Evolutionary conservation across 2,329 filamentous ascomycete species (phyloP), one percentile per base, ranked within the genome.

Genomic region (Chaetomium strumarium): DNA sequence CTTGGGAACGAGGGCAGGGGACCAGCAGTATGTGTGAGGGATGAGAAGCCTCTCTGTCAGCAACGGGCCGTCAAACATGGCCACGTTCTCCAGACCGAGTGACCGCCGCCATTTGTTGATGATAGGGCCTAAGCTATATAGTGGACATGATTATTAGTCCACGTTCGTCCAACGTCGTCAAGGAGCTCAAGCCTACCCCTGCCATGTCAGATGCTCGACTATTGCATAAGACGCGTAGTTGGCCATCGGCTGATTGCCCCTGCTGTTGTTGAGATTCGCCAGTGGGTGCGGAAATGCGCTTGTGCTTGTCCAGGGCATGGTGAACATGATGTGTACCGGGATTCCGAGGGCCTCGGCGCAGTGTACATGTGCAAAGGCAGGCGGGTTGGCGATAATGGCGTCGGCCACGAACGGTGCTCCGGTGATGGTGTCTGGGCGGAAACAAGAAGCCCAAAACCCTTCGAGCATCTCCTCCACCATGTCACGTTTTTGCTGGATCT

Each of bases 11-110:
- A 92, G 71, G 1, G 86, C 79, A 0, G 87, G 86, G 0, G 87
- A 90, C 90, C 91, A 96, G 68, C 90, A 92, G 65, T 96, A 96
- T 0, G 91, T 95, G 61, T 88, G 89, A 0, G 91, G 89, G 14
- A 96, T 79, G 43, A 79, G 80, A 20, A 96, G 72, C 29, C 88
- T 82, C 41, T 82, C 83, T 10, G 93, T 73, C 66, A 95, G 80
- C 3, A 86, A 87, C 12, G 91, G 89, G 2, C 88, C 91, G 78
- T 86, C 92, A 44, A 93, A 84, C 9, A 88, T 73, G 56, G 86
- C 89, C 34, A 96, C 76, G 0, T 85, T 79, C 42, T 93, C 86
- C 1, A 96, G 73, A 30, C 86, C 85, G 1, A 95, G 75, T 14
- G 79, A 83, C 58, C 85, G 83, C 47, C 91, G 78, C 63, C 95